Conservation (phyloP, 225 moss, liverwort and hornwort species). For the Bryum argenteum region DNA sequence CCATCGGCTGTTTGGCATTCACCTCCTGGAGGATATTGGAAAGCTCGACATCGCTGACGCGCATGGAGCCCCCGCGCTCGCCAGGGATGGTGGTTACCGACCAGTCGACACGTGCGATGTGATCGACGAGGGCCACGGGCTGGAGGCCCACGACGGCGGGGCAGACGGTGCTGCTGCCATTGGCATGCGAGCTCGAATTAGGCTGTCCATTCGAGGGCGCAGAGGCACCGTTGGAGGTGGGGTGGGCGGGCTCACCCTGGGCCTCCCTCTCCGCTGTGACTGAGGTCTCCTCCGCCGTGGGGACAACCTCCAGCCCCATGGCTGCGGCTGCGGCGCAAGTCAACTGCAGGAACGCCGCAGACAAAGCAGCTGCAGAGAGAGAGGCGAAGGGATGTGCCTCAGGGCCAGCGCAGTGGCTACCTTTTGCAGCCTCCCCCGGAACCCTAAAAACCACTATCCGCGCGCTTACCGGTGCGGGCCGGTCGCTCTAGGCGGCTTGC, state of each 20-base stretch:
- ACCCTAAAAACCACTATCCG: constrained; percentile 20
- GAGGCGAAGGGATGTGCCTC: constrained; percentile 55
- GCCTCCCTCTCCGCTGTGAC: constrained; percentile 16
- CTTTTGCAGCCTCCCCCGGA: constrained; percentile 27
- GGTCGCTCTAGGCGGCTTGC: not conserved
- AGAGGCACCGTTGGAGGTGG: constrained; percentile 21
- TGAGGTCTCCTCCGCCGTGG: constrained; percentile 36
- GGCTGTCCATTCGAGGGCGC: constrained; percentile 29
- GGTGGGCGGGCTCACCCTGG: constrained; percentile 50
- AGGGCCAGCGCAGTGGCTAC: not conserved
- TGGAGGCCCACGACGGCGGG: constrained; percentile 78
- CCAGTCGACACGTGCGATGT: constrained; percentile 85
- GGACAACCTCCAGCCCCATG: constrained; percentile 50
- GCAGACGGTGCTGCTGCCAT: not conserved
- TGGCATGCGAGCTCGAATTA: constrained; percentile 35
- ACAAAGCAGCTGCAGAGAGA: not conserved
- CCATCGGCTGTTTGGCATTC: constrained; percentile 53
- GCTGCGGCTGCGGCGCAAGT: constrained; percentile 26
- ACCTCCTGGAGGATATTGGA: constrained; percentile 72
- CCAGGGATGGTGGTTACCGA: constrained; percentile 75
- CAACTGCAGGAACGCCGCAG: constrained; percentile 10
- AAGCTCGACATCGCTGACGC: constrained; percentile 77
- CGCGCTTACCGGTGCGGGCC: constrained; percentile 28
- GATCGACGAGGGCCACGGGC: constrained; percentile 88
- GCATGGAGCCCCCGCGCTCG: constrained; percentile 85